These are phyloP conservation scores for Calocybe gangraenosa DNA, from an alignment of 768 basidiomycete species.

Conservation along the genomic window DNA sequence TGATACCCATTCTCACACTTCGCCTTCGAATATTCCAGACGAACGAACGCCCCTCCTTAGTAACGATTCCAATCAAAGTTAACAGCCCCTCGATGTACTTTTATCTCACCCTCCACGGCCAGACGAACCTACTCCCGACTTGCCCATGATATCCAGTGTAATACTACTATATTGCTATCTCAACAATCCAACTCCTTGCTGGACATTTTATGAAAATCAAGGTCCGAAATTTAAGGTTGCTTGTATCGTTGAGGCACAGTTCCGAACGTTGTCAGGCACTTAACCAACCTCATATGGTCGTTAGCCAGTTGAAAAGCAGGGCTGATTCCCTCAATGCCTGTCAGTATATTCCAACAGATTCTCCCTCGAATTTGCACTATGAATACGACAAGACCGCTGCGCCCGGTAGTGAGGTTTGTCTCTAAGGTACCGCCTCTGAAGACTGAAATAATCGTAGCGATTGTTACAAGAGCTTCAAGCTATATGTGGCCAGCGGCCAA, in stretches of 20 bases:
- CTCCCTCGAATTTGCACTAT: too few relatives aligned
- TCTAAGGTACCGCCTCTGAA: neutral
- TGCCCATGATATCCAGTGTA: conserved; percentile 16
- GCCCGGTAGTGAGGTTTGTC: conserved; percentile 1
- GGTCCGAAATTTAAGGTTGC: neutral
- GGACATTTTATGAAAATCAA: neutral
- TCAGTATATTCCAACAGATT: too few relatives aligned
- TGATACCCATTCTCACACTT: conserved; percentile 13
- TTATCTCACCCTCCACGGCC: neutral
- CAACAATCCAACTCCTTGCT: neutral
- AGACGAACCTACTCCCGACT: conserved; percentile 7
- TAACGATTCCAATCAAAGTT: conserved; percentile 11
- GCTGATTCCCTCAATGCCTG: too few relatives aligned
- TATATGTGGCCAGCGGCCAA: neutral
- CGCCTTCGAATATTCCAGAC: conserved; percentile 21
- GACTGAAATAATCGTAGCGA: neutral
- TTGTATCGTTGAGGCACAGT: neutral
- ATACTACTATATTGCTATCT: conserved; percentile 6
- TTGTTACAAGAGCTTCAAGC: neutral
- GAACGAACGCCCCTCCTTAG: conserved; percentile 38
- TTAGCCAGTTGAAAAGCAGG: too few relatives aligned
- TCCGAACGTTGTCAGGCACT: too few relatives aligned
- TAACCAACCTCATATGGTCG: too few relatives aligned
- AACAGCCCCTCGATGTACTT: conserved; percentile 8
- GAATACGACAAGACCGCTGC: neutral